Conservation (phyloP, 176 grass and related monocot species). For the Urochloa ruziziensis region DNA sequence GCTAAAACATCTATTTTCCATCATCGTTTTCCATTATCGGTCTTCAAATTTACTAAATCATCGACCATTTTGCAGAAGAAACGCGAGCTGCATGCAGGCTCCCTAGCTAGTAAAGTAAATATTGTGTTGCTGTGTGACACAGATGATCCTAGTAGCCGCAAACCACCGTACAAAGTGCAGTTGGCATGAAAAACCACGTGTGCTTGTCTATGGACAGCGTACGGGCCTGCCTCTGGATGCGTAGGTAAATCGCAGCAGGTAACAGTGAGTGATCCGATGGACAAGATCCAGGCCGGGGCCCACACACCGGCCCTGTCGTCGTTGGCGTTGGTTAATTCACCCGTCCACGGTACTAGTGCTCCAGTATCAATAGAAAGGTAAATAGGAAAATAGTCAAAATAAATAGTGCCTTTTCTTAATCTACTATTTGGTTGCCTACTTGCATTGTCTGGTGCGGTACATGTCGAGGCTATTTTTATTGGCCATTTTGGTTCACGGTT, state of each 20-base stretch:
- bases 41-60: not conserved
- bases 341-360: not conserved
- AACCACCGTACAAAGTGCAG: constrained; percentile 20
- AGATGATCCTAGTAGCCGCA: constrained; percentile 40
- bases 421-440: constrained; percentile 31
- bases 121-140: not conserved
- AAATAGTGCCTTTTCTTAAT: constrained; percentile 55
- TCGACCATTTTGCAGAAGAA: not conserved
- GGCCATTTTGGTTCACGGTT: not conserved
- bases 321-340: not conserved
- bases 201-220: constrained; percentile 4
- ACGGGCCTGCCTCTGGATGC: constrained; percentile 14
- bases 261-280: constrained; percentile 6
- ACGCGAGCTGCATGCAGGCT: not conserved
- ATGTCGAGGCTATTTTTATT: not conserved
- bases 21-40: not conserved
- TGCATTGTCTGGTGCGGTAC: constrained; percentile 9
- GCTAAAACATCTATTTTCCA: no score
- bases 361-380: constrained; percentile 15
- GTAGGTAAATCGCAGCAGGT: constrained; percentile 10
- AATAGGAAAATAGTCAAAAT: constrained; percentile 31
- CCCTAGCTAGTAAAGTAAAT: not conserved
- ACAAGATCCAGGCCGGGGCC: constrained; percentile 4
- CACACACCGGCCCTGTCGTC: not conserved
- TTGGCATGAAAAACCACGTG: constrained; percentile 34